Evolutionary conservation across 495 filamentous ascomycete genomes (phyloP).

Genomic region (Peziza echinospora): DNA sequence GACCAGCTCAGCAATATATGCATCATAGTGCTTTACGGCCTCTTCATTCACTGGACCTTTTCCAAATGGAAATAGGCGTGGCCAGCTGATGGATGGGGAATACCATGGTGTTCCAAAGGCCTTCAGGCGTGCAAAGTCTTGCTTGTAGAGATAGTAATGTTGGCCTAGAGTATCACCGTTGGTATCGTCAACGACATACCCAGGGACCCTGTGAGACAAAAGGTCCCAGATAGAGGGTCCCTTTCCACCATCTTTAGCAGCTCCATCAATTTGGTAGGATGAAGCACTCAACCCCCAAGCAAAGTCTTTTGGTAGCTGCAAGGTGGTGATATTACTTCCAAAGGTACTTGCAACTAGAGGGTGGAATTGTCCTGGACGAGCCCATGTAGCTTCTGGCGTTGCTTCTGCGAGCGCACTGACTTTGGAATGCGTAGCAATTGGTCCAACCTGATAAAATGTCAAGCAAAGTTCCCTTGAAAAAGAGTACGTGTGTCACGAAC

Average conservation of each 20-base stretch:
- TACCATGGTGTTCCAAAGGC: conserved; percentile 22
- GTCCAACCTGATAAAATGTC: conserved; percentile 13
- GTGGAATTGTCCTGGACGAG: conserved; percentile 21
- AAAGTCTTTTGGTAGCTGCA: conserved; percentile 18
- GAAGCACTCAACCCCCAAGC: conserved; percentile 18
- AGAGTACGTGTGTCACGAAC: neutral
- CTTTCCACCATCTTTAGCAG: conserved; percentile 17
- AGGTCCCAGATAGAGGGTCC: conserved; percentile 20
- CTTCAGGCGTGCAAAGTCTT: conserved; percentile 24
- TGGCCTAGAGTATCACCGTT: conserved; percentile 24
- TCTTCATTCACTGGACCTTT: conserved; percentile 23
- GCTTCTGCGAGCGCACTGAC: conserved; percentile 24
- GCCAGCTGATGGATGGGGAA: conserved; percentile 26
- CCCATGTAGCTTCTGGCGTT: conserved; percentile 24
- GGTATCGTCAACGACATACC: conserved; percentile 22
- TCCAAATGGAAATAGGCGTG: conserved; percentile 27
- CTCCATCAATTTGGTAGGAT: conserved; percentile 21
- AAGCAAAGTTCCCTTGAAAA: neutral
- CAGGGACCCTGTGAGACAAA: conserved; percentile 19
- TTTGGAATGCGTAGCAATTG: conserved; percentile 21
- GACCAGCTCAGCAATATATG: conserved; percentile 24
- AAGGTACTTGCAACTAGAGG: conserved; percentile 19
- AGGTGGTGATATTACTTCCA: conserved; percentile 9
- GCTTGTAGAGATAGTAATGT: conserved; percentile 27
- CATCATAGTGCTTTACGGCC: conserved; percentile 24